phyloP scores from a whole-genome alignment of 2,329 filamentous ascomycete genomes.

The Pseudopyricularia cyperi region DNA sequence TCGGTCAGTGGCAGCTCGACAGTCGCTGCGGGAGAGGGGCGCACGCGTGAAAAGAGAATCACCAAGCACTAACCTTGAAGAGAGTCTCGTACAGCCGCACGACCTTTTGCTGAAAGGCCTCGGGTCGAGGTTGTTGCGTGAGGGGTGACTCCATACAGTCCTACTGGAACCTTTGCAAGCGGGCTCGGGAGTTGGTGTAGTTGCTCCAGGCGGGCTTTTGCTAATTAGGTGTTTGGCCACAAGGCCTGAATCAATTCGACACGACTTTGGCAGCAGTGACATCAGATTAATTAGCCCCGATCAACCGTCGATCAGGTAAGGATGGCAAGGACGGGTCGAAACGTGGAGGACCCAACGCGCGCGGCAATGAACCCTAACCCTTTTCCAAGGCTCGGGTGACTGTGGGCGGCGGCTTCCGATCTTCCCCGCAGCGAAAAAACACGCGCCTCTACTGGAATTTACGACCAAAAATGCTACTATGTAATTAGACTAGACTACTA shows the following conservation, averaged over 20 bases:
- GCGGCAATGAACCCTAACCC: too few species aligned
- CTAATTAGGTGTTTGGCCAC: background rate
- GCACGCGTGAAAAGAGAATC: background rate
- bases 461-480: too few species aligned
- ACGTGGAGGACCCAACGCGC: too few species aligned
- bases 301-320: too few species aligned
- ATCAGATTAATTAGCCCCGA: background rate
- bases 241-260: background rate
- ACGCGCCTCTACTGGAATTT: too few species aligned
- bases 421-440: too few species aligned
- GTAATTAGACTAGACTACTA: too few species aligned
- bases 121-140: conserved; percentile 80
- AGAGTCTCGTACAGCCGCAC: conserved; percentile 77
- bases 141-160: conserved; percentile 79
- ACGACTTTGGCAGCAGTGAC: background rate
- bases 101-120: conserved; percentile 89
- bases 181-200: background rate
- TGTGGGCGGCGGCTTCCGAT: too few species aligned
- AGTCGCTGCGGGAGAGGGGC: conserved; percentile 4
- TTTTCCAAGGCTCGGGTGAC: too few species aligned
- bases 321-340: too few species aligned
- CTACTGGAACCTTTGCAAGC: background rate
- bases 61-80: conserved; percentile 58
- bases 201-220: background rate
- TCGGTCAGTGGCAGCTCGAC: background rate